phyloP scores from a whole-genome alignment of 495 filamentous ascomycete species.

The Xylaria grammica region DNA sequence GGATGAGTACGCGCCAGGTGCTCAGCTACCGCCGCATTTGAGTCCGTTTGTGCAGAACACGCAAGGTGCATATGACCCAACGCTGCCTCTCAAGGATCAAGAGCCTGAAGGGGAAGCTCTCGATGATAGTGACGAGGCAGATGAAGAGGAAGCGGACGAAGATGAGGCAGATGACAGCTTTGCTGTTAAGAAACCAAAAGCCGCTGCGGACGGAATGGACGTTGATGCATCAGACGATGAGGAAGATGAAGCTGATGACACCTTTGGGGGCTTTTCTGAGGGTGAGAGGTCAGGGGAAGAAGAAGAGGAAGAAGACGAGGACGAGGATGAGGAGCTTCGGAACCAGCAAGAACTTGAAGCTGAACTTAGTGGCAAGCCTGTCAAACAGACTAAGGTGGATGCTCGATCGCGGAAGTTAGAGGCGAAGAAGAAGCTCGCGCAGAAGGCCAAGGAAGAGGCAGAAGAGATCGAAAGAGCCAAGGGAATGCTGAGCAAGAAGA shows the following conservation, averaged over 20 bases:
- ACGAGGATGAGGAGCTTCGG: conserved; percentile 52
- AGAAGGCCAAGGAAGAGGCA: conserved; percentile 73
- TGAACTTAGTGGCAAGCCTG: conserved; percentile 66
- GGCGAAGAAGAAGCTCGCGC: conserved; percentile 69
- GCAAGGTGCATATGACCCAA: conserved; percentile 88
- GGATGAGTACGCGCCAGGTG: conserved; percentile 88
- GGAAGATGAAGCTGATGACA: conserved; percentile 40
- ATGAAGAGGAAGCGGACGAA: conserved; percentile 52
- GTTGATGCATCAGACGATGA: conserved; percentile 52
- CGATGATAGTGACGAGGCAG: conserved; percentile 62
- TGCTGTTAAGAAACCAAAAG: conserved; percentile 50
- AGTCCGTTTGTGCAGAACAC: conserved; percentile 93
- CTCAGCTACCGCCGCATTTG: conserved; percentile 87
- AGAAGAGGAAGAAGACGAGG: conserved; percentile 53
- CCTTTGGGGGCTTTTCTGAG: conserved; percentile 51
- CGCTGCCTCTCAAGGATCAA: conserved; percentile 75
- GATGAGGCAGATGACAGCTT: conserved; percentile 44
- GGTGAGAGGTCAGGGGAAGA: conserved; percentile 41
- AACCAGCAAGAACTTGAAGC: conserved; percentile 91
- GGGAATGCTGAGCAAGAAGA: conserved; percentile 93
- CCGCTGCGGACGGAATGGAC: conserved; percentile 48
- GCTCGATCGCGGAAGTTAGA: conserved; percentile 66
- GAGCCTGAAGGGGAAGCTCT: conserved; percentile 80
- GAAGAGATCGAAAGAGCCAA: conserved; percentile 85
- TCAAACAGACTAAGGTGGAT: conserved; percentile 49